Conservation (phyloP, 352 stramenopile species). For the Globisporangium parvum region DNA sequence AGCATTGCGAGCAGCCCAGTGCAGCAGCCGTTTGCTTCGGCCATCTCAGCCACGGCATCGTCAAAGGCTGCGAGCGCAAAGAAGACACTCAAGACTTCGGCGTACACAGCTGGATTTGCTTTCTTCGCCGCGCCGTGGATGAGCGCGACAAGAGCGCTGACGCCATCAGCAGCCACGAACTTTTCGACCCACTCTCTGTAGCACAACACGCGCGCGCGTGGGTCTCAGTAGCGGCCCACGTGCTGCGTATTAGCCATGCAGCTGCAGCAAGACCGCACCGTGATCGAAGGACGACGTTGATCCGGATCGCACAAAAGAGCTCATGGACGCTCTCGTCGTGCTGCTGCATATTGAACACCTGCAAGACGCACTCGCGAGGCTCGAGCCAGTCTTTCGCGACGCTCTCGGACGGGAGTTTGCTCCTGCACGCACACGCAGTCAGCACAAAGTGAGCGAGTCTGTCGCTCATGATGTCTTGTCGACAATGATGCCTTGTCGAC, state of each 20-base stretch:
- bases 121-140: conserved; percentile 21
- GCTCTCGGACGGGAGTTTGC: conserved; percentile 32
- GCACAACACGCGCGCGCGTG: not conserved
- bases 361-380: conserved; percentile 39
- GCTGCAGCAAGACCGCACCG: conserved; percentile 17
- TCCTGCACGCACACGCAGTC: conserved; percentile 13
- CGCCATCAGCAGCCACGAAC: conserved; percentile 38
- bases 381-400: conserved; percentile 43
- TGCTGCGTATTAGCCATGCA: not conserved
- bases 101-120: conserved; percentile 17
- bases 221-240: not conserved
- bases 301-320: conserved; percentile 52
- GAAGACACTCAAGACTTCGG: conserved; percentile 42
- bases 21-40: conserved; percentile 26
- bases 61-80: conserved; percentile 37
- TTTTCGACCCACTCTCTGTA: conserved; percentile 47
- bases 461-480: not conserved
- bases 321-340: conserved; percentile 33
- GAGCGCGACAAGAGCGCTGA: conserved; percentile 31
- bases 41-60: conserved; percentile 24
- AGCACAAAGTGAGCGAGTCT: not conserved
- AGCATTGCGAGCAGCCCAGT: conserved; percentile 22
- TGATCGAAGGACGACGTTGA: conserved; percentile 50
- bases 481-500: not conserved
- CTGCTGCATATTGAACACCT: conserved; percentile 31